Conservation (phyloP, 2,329 filamentous ascomycete genomes). For the Phialophora expanda region DNA sequence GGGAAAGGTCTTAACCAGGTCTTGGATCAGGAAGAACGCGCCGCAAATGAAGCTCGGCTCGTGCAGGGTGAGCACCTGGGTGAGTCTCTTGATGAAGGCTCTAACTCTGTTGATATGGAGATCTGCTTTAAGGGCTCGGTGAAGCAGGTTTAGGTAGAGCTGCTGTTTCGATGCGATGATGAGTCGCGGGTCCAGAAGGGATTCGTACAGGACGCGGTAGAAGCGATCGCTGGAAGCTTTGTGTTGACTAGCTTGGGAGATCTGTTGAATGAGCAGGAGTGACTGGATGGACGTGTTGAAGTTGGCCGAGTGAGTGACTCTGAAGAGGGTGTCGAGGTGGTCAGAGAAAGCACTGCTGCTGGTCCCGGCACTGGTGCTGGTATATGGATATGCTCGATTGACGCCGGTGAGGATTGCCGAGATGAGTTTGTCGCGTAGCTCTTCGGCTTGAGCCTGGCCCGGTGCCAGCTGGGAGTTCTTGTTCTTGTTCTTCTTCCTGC, state of each 20-base stretch:
- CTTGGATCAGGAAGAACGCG: slow-evolving; percentile 84
- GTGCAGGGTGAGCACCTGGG: slow-evolving; percentile 86
- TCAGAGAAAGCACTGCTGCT: slow-evolving; percentile 69
- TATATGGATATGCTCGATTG: slow-evolving; percentile 94
- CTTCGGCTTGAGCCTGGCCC: slow-evolving; percentile 59
- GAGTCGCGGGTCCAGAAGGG: slow-evolving; percentile 85
- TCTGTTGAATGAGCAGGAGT: slow-evolving; percentile 90
- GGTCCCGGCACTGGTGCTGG: slow-evolving; percentile 72
- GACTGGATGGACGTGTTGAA: slow-evolving; percentile 99
- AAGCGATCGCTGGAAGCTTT: slow-evolving; percentile 86
- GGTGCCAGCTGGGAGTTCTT: slow-evolving; percentile 29
- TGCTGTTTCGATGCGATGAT: slow-evolving; percentile 91
- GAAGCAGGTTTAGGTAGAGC: slow-evolving; percentile 90
- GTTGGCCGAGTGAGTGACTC: slow-evolving; percentile 95
- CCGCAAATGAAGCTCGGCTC: slow-evolving; percentile 92
- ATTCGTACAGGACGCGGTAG: slow-evolving; percentile 95
- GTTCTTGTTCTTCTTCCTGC: slow-evolving; percentile 37
- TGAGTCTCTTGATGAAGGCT: slow-evolving; percentile 90
- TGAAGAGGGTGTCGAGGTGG: slow-evolving; percentile 92
- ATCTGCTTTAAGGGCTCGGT: slow-evolving; percentile 85
- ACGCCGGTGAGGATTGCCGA: slow-evolving; percentile 91
- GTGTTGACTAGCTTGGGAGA: slow-evolving; percentile 70
- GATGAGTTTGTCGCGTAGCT: slow-evolving; percentile 87
- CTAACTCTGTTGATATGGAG: slow-evolving; percentile 90
- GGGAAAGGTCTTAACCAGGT: slow-evolving; percentile 79